A percentile compares a stretch with the other conserved stretches of the same genome.
Evolutionary conservation across 2,329 filamentous ascomycete genomes (phyloP).

Genomic region (Colletotrichum theobromicola): DNA sequence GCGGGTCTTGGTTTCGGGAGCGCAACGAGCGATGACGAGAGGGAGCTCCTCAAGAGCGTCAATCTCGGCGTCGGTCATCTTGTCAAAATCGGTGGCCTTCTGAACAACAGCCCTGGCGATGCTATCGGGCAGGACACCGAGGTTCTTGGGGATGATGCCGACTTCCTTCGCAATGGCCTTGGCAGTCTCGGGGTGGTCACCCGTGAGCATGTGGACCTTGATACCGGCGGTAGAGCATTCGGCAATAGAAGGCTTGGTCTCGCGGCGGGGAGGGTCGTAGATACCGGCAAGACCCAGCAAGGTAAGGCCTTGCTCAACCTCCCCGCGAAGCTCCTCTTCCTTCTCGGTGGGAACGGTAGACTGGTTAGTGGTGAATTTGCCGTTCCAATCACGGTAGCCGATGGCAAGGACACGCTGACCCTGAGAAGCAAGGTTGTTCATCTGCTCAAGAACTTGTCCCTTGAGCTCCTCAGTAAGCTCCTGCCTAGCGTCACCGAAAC

Average conservation of each 20-base stretch:
- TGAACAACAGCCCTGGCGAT: conserved; percentile 75
- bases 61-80: conserved; percentile 75
- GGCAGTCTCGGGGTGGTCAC: conserved; percentile 81
- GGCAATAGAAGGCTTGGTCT: conserved; percentile 75
- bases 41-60: conserved; percentile 78
- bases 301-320: conserved; percentile 70
- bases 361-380: conserved; percentile 47
- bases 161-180: conserved; percentile 80
- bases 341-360: conserved; percentile 29
- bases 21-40: conserved; percentile 82
- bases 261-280: conserved; percentile 83
- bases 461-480: conserved; percentile 57
- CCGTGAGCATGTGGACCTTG: conserved; percentile 83
- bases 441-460: conserved; percentile 55
- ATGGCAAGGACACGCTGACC: conserved; percentile 77
- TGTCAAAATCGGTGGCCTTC: conserved; percentile 81
- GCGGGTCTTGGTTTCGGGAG: conserved; percentile 84
- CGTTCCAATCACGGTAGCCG: conserved; percentile 66
- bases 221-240: conserved; percentile 78
- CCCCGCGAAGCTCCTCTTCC: conserved; percentile 53
- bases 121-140: conserved; percentile 62
- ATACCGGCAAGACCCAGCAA: conserved; percentile 86
- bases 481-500: conserved; percentile 45
- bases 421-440: conserved; percentile 65
- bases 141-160: conserved; percentile 73